These are phyloP conservation scores for Eucommia ulmoides DNA, from an alignment of 257 asterid species.

Conservation along the genomic window DNA sequence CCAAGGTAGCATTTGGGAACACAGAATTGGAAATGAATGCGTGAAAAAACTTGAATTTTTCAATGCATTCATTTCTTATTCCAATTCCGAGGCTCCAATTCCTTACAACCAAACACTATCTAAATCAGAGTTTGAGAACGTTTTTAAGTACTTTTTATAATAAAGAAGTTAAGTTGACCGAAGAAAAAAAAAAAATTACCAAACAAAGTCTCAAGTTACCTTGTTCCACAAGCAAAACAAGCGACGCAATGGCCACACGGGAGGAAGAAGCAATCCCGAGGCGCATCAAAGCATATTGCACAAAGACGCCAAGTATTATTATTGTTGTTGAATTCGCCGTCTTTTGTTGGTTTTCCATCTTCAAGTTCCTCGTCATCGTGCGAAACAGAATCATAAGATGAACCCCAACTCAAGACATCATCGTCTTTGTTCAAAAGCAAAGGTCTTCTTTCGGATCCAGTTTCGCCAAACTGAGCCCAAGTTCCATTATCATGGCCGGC, in stretches of 20 bases:
- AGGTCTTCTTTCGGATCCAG: slow-evolving; percentile 36
- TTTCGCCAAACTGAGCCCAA: slow-evolving; percentile 19
- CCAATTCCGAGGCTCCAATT: no score
- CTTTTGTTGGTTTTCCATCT: slow-evolving; percentile 30
- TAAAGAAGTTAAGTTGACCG: no score
- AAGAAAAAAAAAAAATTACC: no score
- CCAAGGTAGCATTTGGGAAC: no score
- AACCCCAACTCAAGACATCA: slow-evolving; percentile 28
- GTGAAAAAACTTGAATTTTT: no score
- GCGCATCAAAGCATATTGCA: slow-evolving; percentile 85
- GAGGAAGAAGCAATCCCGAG: slow-evolving; percentile 65
- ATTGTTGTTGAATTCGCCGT: slow-evolving; percentile 24
- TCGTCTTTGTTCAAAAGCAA: slow-evolving; percentile 51
- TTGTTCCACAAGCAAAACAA: slow-evolving; percentile 70
- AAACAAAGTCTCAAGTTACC: no score
- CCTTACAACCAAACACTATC: no score
- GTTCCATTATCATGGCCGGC: slow-evolving; percentile 15
- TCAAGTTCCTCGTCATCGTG: slow-evolving; percentile 32
- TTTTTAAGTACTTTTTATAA: no score
- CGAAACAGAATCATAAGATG: slow-evolving; percentile 44
- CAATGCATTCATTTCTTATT: no score
- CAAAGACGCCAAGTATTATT: slow-evolving; percentile 32
- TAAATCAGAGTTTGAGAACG: no score
- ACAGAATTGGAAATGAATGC: no score
- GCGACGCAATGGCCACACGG: slow-evolving; percentile 89